Percentiles rank a stretch among this genome's conserved stretches.
Evolutionary conservation across 1,139 yeast genomes (phyloP).

Genomic region (Torulaspora pretoriensis): DNA sequence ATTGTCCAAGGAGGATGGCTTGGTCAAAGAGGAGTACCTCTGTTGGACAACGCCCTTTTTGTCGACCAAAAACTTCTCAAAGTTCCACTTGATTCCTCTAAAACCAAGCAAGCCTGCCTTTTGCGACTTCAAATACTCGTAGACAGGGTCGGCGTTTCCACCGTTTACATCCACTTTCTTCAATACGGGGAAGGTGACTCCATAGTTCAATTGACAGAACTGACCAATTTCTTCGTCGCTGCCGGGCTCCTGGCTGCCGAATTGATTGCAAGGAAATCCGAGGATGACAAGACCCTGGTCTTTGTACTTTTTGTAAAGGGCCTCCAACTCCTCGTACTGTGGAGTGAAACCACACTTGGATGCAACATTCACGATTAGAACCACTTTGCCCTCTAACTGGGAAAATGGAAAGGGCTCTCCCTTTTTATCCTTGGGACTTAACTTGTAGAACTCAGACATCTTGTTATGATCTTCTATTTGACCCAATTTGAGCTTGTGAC

Average conservation of each 20-base stretch:
- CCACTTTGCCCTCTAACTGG: constrained; percentile 74
- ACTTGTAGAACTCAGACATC: constrained; percentile 43
- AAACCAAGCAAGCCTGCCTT: constrained; percentile 58
- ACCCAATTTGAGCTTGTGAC: too few species aligned
- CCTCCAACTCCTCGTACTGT: constrained; percentile 76
- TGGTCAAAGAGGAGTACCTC: constrained; percentile 60
- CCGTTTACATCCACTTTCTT: constrained; percentile 84
- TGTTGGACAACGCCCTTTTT: constrained; percentile 59
- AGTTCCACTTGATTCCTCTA: constrained; percentile 76
- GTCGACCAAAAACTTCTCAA: constrained; percentile 76
- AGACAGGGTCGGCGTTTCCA: constrained; percentile 64
- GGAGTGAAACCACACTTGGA: constrained; percentile 53
- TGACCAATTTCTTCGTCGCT: constrained; percentile 53
- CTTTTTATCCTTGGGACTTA: constrained; percentile 45
- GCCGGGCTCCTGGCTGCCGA: constrained; percentile 79
- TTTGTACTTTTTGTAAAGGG: constrained; percentile 63
- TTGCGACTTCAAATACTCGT: constrained; percentile 60
- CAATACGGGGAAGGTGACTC: constrained; percentile 61
- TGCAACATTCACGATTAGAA: constrained; percentile 78
- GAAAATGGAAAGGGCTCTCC: constrained; percentile 57
- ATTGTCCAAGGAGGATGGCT: constrained; percentile 57
- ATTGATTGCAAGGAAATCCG: constrained; percentile 90
- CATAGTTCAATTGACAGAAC: constrained; percentile 56
- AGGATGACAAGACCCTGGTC: constrained; percentile 65
- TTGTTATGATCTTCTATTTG: too few species aligned